Conservation (phyloP, 805 yeast species). For the Sugiyamaella qingdaonensis region DNA sequence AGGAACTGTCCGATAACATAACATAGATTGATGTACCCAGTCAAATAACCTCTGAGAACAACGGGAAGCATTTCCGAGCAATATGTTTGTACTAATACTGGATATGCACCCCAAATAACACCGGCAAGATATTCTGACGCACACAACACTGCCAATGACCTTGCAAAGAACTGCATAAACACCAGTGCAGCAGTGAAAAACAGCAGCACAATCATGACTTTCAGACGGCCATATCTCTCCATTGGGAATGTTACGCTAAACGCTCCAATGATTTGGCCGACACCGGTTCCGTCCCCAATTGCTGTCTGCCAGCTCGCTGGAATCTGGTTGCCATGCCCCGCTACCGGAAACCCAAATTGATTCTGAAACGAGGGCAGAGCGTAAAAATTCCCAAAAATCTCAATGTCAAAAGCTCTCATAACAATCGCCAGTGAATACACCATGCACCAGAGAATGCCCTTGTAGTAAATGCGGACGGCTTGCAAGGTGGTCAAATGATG, state of each 20-base stretch:
- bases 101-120: slow-evolving; percentile 52
- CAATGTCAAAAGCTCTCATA: slow-evolving; percentile 48
- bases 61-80: slow-evolving; percentile 57
- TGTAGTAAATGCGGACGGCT: no score
- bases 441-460: slow-evolving; percentile 47
- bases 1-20: slow-evolving; percentile 59
- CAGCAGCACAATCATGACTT: slow-evolving; percentile 38
- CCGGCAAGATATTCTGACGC: slow-evolving; percentile 40
- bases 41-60: slow-evolving; percentile 45
- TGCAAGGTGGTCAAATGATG: no score
- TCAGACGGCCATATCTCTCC: slow-evolving; percentile 46
- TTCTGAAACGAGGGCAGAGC: slow-evolving; percentile 43
- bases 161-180: slow-evolving; percentile 50
- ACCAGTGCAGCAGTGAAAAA: slow-evolving; percentile 36
- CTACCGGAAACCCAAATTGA: slow-evolving; percentile 37
- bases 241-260: slow-evolving; percentile 42
- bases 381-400: slow-evolving; percentile 40
- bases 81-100: slow-evolving; percentile 47
- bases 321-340: slow-evolving; percentile 16
- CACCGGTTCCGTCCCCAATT: slow-evolving; percentile 28
- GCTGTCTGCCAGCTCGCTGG: slow-evolving; percentile 31
- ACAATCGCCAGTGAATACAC: slow-evolving; percentile 41
- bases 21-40: slow-evolving; percentile 49
- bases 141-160: slow-evolving; percentile 34
- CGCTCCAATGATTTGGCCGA: slow-evolving; percentile 46